Base-by-base conservation (phyloP, 2,329 filamentous ascomycete genomes). In the Meredithiella fracta region DNA sequence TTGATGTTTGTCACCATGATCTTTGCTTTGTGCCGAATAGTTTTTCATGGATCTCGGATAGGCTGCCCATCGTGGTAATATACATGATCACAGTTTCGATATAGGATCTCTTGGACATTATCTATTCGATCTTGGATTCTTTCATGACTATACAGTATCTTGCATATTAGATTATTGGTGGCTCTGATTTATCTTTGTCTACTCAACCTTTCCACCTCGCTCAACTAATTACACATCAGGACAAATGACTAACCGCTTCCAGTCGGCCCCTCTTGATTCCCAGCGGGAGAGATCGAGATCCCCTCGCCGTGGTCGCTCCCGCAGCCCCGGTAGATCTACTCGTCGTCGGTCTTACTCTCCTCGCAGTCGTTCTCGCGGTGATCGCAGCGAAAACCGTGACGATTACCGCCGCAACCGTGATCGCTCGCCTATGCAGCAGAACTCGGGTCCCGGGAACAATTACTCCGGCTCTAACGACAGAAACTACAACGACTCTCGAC, bases 251-350 rank as follows among this genome's bases (percentile, higher is more conserved):
- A 34, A 34, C 29, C 11, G 11, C 29, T 34, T 5, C 29, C 47
- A 58, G 57, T 51, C 23, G 49, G 57, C 42, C 49, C 37, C 47
- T 51, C 64, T 69, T 65, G 60, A 57, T 59, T 62, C 64, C 55
- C 75, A 91, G 86, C 86, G 86, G 70, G 87, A 94, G 80, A 85
- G 83, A 73, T 83, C 81, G 71, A 82, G 84, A 69, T 87, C 84
- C 63, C 83, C 84, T 66, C 82, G 83, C 67, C 82, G 85, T 70
- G 79, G 80, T 69, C 83, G 88, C 71, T 94, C 89, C 65, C 85
- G 88, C 72, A 94, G 87, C 73, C 86, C 85, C 64, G 79, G 81
- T 67, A 82, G 77, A 60, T 74, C 76, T 60, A 72, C 78, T 66
- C 80, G 77, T 66, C 84, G 85, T 66, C 82, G 85, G 63, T 90